Evolutionary conservation across 2,329 filamentous ascomycete genomes (phyloP), one percentile per base, ranked within the genome.

Genomic region (Fusarium sp.): DNA sequence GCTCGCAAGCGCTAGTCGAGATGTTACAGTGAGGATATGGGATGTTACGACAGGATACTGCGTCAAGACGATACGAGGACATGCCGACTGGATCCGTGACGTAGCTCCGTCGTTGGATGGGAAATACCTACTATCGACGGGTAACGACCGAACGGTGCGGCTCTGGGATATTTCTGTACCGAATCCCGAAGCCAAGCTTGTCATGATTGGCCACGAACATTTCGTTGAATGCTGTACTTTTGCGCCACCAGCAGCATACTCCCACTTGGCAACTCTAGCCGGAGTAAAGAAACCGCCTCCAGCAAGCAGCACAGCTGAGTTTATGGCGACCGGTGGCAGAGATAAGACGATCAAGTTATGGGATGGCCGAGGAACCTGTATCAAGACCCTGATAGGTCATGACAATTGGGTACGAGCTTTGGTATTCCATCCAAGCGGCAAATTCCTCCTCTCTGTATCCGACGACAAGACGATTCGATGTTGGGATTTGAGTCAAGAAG

Each of bases 391-490:
- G 3, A 83, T 90, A 2, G 95, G 95, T 3, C 95, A 98, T 79
- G 95, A 98, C 80, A 98, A 98, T 79, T 98, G 95, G 95, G 90
- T 98, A 12, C 90, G 94, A 35, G 92, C 88, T 1, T 82, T 98
- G 9, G 90, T 94, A 13, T 98, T 97, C 80, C 95, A 98, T 76
- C 95, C 95, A 0, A 93, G 93, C 12, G 95, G 95, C 45, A 97
- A 95, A 81, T 98, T 96, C 77, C 86, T 98, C 3, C 83, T 98
- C 9, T 95, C 92, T 10, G 93, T 92, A 23, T 89, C 92, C 18
- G 95, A 98, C 79, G 95, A 98, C 83, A 97, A 96, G 83, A 95
- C 93, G 7, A 86, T 98, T 65, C 88, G 95, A 60, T 98, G 95
- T 84, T 98, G 95, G 95, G 95, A 98, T 83, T 84, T 98, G 30